Conservation (phyloP, 2,329 filamentous ascomycete genomes). For the Dactylellina leptospora region DNA sequence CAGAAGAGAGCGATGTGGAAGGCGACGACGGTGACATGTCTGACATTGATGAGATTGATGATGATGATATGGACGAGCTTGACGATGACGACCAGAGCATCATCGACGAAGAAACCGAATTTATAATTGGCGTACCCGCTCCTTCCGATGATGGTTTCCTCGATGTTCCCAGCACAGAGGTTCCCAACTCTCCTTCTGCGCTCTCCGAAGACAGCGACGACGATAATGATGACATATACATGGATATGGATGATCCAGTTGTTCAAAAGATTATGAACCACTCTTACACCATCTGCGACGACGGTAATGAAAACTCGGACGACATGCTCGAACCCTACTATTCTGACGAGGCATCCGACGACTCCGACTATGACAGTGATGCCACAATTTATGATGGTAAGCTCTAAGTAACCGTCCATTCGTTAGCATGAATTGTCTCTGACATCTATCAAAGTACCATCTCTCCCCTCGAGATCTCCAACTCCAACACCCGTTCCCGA, state of each 20-base stretch:
- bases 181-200: conserved; percentile 43
- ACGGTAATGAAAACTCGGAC: conserved; percentile 42
- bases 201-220: conserved; percentile 46
- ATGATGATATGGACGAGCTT: conserved; percentile 33
- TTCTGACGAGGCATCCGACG: conserved; percentile 41
- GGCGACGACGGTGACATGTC: conserved; percentile 26
- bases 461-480: conserved; percentile 46
- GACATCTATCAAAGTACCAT: conserved; percentile 27
- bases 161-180: background rate
- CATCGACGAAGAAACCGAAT: conserved; percentile 49
- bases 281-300: conserved; percentile 45
- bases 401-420: background rate
- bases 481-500: conserved; percentile 45
- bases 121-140: conserved; percentile 43
- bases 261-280: conserved; percentile 52
- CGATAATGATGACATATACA: conserved; percentile 48
- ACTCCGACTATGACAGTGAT: conserved; percentile 50
- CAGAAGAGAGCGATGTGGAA: conserved; percentile 41
- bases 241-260: conserved; percentile 51
- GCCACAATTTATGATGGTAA: conserved; percentile 49
- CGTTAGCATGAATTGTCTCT: conserved; percentile 12
- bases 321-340: conserved; percentile 51
- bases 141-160: conserved; percentile 22
- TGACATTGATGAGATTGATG: conserved; percentile 44
- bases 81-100: conserved; percentile 50